Conservation (phyloP, 257 asterid genomes). For the Plantago major region DNA sequence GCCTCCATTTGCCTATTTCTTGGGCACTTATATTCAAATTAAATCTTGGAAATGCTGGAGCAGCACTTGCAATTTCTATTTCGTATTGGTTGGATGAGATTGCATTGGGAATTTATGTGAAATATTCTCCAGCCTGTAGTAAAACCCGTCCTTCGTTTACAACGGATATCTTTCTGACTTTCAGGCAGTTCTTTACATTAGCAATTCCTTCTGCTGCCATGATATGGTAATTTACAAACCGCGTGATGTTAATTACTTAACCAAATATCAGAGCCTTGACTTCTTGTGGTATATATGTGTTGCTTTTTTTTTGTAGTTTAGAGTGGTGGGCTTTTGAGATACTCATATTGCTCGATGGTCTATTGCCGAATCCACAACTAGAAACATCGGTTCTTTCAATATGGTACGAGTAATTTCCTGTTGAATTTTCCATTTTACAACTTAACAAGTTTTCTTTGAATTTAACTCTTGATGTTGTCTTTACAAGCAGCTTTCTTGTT, state of each 20-base stretch:
- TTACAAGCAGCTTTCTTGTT: slow-evolving; percentile 48
- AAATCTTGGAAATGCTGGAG: slow-evolving; percentile 35
- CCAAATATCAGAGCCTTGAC: not conserved
- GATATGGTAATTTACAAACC: slow-evolving; percentile 32
- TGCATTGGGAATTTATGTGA: slow-evolving; percentile 26
- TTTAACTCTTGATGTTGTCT: not conserved
- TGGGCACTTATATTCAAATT: slow-evolving; percentile 38
- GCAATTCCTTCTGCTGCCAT: slow-evolving; percentile 43
- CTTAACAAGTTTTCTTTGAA: not conserved
- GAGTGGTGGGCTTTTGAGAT: slow-evolving; percentile 56
- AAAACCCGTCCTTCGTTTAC: slow-evolving; percentile 19
- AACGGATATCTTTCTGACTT: slow-evolving; percentile 22
- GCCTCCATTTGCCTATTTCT: slow-evolving; percentile 42
- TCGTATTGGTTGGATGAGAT: slow-evolving; percentile 43
- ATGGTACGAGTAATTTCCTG: slow-evolving; percentile 20
- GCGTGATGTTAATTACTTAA: too few relatives aligned
- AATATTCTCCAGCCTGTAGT: slow-evolving; percentile 34
- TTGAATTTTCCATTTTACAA: not conserved
- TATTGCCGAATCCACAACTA: slow-evolving; percentile 35
- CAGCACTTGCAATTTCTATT: slow-evolving; percentile 37
- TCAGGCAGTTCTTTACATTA: slow-evolving; percentile 33
- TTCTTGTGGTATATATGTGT: too few relatives aligned
- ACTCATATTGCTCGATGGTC: slow-evolving; percentile 36
- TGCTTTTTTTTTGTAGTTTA: slow-evolving; percentile 27
- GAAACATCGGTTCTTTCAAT: slow-evolving; percentile 46